Evolutionary conservation across 495 filamentous ascomycete genomes (phyloP), one percentile per base, ranked within the genome.

Genomic region (Halenospora varia): DNA sequence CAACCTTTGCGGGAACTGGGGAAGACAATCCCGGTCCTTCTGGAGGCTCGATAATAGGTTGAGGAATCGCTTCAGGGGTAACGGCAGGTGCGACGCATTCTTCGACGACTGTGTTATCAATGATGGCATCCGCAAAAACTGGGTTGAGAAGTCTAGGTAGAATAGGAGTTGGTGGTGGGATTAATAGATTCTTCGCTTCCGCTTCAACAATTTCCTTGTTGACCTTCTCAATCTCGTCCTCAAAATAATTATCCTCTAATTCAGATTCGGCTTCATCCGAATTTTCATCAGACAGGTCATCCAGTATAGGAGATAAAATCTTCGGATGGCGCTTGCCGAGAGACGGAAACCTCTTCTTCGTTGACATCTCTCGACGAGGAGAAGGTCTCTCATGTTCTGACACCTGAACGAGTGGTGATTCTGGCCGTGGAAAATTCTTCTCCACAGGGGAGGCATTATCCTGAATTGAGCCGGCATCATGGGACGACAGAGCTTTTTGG

Each of bases 201-300:
- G 77, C 53, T 41, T 72, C 68, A 47, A 67, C 66, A 22, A 82
- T 59, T 23, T 80, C 70, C 1, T 59, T 60, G 25, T 79, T 71
- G 1, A 68, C 57, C 48, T 78, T 73, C 8, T 62, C 59, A 52
- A 80, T 78, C 53, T 76, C 64, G 2, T 68, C 58, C 48, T 77
- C 71, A 42, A 82, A 77, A 26, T 77, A 76, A 19, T 57, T 26
- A 46, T 75, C 74, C 23, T 76, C 77, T 49, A 81, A 71, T 25
- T 80, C 77, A 46, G n/a, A n/a, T n/a, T 81, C 77, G 15, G 73
- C 78, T n/a, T 77, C 79, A 41, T 78, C 77, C 2, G 74, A 73
- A 29, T 59, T 51, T 9, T 13, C 48, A n/a, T 61, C 62, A 9
- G 59, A 59, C 23, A 45, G 15, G 24, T 53, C 26, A 10, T 47